Evolutionary conservation across 306 rosid species (phyloP).

Genomic region (Senna siamea): DNA sequence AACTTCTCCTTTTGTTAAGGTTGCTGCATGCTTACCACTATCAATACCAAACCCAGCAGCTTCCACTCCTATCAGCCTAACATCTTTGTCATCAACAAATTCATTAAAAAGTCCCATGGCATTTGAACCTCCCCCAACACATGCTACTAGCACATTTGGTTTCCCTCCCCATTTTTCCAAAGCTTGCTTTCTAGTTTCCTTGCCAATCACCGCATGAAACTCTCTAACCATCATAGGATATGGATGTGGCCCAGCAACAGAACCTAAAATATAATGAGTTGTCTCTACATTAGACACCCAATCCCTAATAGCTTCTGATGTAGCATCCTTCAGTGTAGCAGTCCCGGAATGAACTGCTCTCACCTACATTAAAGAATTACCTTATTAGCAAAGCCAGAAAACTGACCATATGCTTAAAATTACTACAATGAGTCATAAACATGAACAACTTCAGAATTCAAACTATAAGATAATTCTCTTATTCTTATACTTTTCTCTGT

Average conservation of each 20-base stretch:
- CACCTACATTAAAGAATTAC: slow-evolving; percentile 55
- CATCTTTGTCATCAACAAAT: slow-evolving; percentile 72
- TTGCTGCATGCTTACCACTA: slow-evolving; percentile 95
- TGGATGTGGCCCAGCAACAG: slow-evolving; percentile 95
- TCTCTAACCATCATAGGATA: slow-evolving; percentile 98
- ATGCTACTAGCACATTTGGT: slow-evolving; percentile 87
- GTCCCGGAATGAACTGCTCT: slow-evolving; percentile 88
- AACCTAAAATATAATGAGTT: slow-evolving; percentile 92
- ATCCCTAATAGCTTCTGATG: slow-evolving; percentile 95
- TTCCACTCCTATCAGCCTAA: slow-evolving; percentile 85
- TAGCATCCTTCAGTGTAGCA: slow-evolving; percentile 91
- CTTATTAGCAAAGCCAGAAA: slow-evolving; percentile 2
- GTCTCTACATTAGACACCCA: slow-evolving; percentile 99
- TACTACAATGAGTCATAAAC: neutral
- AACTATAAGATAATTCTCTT: neutral
- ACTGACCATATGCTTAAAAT: neutral
- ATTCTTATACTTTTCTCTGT: neutral
- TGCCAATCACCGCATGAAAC: slow-evolving; percentile 90
- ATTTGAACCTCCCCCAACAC: slow-evolving; percentile 98
- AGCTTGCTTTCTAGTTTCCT: slow-evolving; percentile 91
- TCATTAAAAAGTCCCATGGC: slow-evolving; percentile 97
- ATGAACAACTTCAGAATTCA: slow-evolving; percentile 8
- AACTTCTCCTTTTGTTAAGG: slow-evolving; percentile 84
- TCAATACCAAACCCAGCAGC: slow-evolving; percentile 93
- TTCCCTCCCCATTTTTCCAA: slow-evolving; percentile 94